Base-by-base conservation (phyloP, 192 early-diverging fungal species). In the Paraglomus brasilianum region DNA sequence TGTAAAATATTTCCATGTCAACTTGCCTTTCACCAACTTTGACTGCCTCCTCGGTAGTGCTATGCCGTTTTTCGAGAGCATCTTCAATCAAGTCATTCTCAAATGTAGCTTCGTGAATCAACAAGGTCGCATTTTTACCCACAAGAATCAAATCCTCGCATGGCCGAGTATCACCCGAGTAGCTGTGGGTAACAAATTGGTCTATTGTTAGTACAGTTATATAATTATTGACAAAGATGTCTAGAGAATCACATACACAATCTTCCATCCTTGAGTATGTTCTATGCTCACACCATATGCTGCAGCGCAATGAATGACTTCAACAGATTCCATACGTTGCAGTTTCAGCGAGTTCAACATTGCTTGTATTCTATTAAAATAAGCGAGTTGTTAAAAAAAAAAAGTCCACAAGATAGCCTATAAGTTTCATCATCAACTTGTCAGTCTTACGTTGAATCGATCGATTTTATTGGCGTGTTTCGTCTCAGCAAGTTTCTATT, bases 101-200 rank as follows among this genome's bases (percentile, higher is more conserved):
- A 51, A 97, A 83, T 8, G 95, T 95, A 0, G 96, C 93, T 74
- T 98, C 96, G 75, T 98, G 96, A 60, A 98, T 80, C 45, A 98
- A 75, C 0, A 98, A 69, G 2, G 88, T 91, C 4, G 88, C 86
- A 30, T 83, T 81, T 40, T 82, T 74, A 2, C 91, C 96, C 36
- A 85, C 82, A 4, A 81, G 50, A 5, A 92, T 85, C 17, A 98
- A 78, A n/a, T 79, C 83, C 22, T 83, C 52, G 63, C 88, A 87
- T 3, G 96, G 96, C 8, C 96, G 85, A 19, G 95, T 96, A 73
- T 98, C 96, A 40, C 97, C 95, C 0, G 97, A 98, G 75, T 90
- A 92, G 41, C 82, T 91, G 42, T 43, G 41, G 4, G 70, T 4
- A 11, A 51, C 51, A 39, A 70, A 69, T 47, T 15, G 39, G 8